Evolutionary conservation across 495 filamentous ascomycete genomes (phyloP).

Genomic region (Lophiotrema nucula): DNA sequence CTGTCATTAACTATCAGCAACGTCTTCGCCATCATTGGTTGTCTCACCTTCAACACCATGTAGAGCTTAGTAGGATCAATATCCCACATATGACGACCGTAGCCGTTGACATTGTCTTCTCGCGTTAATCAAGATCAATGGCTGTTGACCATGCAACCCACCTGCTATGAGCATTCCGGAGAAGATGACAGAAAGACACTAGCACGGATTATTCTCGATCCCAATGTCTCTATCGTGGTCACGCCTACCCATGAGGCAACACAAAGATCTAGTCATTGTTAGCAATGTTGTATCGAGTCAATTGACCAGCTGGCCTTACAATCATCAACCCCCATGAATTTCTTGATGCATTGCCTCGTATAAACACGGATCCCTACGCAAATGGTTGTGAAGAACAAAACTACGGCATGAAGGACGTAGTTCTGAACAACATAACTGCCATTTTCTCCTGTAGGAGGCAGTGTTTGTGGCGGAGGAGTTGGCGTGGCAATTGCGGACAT

Average conservation of each 20-base stretch:
- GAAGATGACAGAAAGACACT: not conserved
- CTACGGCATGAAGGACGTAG: not conserved
- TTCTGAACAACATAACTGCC: not conserved
- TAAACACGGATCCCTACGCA: not conserved
- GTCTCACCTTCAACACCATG: not conserved
- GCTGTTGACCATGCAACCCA: not conserved
- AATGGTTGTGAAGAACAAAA: not conserved
- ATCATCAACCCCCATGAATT: not conserved
- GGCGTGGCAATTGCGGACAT: not conserved
- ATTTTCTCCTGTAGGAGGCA: not conserved
- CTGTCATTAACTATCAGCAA: not conserved
- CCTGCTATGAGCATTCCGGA: not conserved
- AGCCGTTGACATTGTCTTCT: not conserved
- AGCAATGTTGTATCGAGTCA: not conserved
- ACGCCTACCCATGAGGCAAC: not conserved
- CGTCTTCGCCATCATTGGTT: not conserved
- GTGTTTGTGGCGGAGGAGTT: not conserved
- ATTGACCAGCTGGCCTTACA: not conserved
- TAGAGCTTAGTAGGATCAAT: not conserved
- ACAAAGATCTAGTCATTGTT: not conserved
- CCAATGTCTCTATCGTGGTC: not conserved
- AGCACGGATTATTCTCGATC: not conserved
- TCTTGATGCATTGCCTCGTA: not conserved
- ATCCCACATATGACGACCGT: not conserved
- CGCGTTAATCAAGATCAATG: not conserved